A percentile compares a stretch with the other conserved stretches of the same genome.
Conservation (phyloP, 2,329 filamentous ascomycete species). For the Cercospora sp. region DNA sequence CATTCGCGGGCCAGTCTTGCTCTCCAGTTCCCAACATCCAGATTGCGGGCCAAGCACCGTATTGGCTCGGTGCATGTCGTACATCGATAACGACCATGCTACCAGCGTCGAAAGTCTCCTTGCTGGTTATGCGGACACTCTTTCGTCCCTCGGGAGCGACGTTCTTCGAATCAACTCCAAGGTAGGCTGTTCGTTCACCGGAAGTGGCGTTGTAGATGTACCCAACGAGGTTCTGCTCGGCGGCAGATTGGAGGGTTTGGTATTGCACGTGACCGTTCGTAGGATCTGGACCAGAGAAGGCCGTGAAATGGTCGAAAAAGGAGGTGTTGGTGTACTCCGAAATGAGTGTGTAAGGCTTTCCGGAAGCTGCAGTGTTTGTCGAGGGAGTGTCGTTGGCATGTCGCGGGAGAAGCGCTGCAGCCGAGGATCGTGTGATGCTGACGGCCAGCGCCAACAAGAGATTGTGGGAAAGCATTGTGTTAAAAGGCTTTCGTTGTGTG, state of each 20-base stretch:
- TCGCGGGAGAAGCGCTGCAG: constrained; percentile 16
- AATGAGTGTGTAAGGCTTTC: constrained; percentile 33
- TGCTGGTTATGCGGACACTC: constrained; percentile 52
- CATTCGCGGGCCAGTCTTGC: constrained; percentile 41
- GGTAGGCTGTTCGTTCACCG: constrained; percentile 42
- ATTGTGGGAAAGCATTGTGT: not conserved
- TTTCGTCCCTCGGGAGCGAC: constrained; percentile 43
- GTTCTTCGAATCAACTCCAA: constrained; percentile 49
- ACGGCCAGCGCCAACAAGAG: constrained; percentile 17
- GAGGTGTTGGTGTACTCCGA: constrained; percentile 37
- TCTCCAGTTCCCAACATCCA: constrained; percentile 42
- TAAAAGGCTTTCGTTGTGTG: not conserved
- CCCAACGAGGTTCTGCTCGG: constrained; percentile 43
- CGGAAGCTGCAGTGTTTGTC: constrained; percentile 4
- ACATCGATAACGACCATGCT: constrained; percentile 54
- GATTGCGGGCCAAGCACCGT: constrained; percentile 55
- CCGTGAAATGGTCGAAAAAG: constrained; percentile 50
- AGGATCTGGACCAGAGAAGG: constrained; percentile 48
- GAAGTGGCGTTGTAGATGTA: constrained; percentile 44
- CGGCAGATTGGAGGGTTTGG: constrained; percentile 33
- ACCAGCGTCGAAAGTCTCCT: constrained; percentile 50
- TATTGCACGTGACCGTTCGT: constrained; percentile 44
- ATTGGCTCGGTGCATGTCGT: constrained; percentile 54
- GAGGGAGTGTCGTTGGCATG: constrained; percentile 7
- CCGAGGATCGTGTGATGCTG: constrained; percentile 10